phyloP scores from a whole-genome alignment of 495 filamentous ascomycete genomes.

The Aspergillus affinis region DNA sequence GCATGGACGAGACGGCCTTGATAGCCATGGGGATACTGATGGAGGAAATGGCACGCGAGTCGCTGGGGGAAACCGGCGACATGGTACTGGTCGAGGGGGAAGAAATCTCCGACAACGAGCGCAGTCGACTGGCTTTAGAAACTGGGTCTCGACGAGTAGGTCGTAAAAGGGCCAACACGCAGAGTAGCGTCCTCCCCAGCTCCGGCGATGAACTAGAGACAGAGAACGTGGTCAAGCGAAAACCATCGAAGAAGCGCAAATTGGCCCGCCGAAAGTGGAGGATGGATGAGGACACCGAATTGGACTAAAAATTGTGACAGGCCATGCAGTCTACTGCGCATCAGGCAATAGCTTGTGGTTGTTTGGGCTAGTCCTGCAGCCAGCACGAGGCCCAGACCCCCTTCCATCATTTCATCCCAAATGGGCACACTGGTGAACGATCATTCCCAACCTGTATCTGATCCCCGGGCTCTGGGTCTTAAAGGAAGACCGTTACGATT shows the following conservation, averaged over 20 bases:
- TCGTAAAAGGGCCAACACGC: conserved; percentile 24
- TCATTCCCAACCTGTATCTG: background rate
- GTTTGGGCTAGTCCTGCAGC: background rate
- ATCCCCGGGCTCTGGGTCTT: background rate
- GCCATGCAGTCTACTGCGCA: background rate
- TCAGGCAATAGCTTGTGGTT: background rate
- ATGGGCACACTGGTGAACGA: no score
- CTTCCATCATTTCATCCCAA: no score
- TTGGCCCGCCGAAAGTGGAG: conserved; percentile 20
- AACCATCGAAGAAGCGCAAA: conserved; percentile 30
- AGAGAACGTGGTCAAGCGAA: conserved; percentile 21
- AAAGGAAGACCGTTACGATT: background rate
- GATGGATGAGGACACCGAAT: conserved; percentile 31
- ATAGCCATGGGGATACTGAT: conserved; percentile 78
- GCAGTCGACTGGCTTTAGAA: conserved; percentile 6
- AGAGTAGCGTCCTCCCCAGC: conserved; percentile 18
- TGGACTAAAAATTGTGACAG: conserved; percentile 17
- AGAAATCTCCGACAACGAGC: conserved; percentile 30
- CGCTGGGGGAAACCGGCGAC: conserved; percentile 69
- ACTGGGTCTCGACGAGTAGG: conserved; percentile 10
- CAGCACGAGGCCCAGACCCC: background rate
- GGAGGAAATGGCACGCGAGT: conserved; percentile 68
- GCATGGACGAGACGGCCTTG: conserved; percentile 83
- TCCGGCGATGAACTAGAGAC: conserved; percentile 23
- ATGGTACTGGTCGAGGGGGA: conserved; percentile 70